Conservation (phyloP, 1,284 basidiomycete genomes). For the Ganoderma multipileum region DNA sequence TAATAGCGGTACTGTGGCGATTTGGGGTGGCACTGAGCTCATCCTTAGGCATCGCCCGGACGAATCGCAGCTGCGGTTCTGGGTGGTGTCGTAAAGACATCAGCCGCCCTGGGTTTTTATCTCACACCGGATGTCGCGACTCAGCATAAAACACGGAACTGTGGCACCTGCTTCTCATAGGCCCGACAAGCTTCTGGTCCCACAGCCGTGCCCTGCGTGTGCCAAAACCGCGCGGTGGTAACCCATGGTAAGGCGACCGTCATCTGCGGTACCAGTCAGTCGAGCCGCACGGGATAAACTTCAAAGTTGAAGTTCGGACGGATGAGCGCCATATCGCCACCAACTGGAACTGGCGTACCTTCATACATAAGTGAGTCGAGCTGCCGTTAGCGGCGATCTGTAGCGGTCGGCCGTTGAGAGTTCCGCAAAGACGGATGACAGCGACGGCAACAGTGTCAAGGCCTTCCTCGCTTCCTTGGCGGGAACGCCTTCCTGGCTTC, state of each 20-base stretch:
- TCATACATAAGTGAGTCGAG: neutral
- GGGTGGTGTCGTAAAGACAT: conserved; percentile 6
- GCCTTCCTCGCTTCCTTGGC: neutral
- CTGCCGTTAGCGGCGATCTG: neutral
- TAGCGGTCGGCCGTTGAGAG: neutral
- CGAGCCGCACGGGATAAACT: neutral
- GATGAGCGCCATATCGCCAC: neutral
- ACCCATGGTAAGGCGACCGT: neutral
- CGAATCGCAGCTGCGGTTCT: conserved; percentile 3
- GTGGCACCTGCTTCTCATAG: neutral
- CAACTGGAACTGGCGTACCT: conserved; percentile 2
- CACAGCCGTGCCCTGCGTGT: conserved; percentile 7
- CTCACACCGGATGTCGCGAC: conserved; percentile 3
- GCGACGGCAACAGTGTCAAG: conserved; percentile 1
- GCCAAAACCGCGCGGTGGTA: neutral
- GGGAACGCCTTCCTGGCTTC: neutral
- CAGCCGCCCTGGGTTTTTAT: neutral
- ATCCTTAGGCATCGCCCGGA: neutral
- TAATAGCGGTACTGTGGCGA: neutral
- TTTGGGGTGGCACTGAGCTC: neutral
- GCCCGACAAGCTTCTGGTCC: conserved; percentile 4
- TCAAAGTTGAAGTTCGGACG: neutral
- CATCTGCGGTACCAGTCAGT: conserved; percentile 3
- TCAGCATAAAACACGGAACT: neutral
- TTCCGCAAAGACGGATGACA: neutral